Conservation (phyloP, 805 yeast species). For the Hemisphaericaspora nanyangensis region DNA sequence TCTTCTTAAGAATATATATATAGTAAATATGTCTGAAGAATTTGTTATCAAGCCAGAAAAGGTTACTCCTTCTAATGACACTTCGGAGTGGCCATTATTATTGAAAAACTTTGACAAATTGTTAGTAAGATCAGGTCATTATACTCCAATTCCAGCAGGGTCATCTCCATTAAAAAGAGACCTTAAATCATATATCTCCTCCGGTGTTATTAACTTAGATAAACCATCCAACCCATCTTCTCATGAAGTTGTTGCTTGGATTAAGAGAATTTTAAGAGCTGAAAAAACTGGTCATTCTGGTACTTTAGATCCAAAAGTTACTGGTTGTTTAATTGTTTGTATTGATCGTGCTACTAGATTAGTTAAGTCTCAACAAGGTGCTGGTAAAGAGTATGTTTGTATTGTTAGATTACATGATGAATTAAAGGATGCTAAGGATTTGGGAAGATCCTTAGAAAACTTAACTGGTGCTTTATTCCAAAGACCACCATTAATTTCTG, state of each 20-base stretch:
- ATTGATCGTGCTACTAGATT: constrained; percentile 96
- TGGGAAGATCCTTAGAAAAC: constrained; percentile 84
- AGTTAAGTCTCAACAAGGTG: constrained; percentile 98
- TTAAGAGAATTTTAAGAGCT: constrained; percentile 88
- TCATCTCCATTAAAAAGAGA: constrained; percentile 94
- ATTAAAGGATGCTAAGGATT: constrained; percentile 82
- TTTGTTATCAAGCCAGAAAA: constrained; percentile 86
- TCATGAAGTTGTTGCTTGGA: constrained; percentile 99
- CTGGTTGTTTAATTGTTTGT: constrained; percentile 98
- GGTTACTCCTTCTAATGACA: constrained; percentile 72
- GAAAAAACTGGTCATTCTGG: constrained; percentile 99
- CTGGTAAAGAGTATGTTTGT: constrained; percentile 99
- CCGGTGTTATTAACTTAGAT: constrained; percentile 96
- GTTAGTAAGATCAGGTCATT: constrained; percentile 92
- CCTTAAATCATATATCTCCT: constrained; percentile 79
- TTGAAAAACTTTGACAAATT: constrained; percentile 92
- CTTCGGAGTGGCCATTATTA: constrained; percentile 93
- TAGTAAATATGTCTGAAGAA: constrained; percentile 55
- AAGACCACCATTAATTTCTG: constrained; percentile 98
- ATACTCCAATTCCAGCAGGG: constrained; percentile 96
- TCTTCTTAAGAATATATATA: constrained; percentile 1
- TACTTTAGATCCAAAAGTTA: constrained; percentile 97
- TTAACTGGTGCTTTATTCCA: constrained; percentile 98
- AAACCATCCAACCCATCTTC: constrained; percentile 98
- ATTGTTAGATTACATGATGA: constrained; percentile 94